These are phyloP conservation scores for Didymella keratinophila DNA, from an alignment of 2,329 filamentous ascomycete genomes.

Conservation along the genomic window DNA sequence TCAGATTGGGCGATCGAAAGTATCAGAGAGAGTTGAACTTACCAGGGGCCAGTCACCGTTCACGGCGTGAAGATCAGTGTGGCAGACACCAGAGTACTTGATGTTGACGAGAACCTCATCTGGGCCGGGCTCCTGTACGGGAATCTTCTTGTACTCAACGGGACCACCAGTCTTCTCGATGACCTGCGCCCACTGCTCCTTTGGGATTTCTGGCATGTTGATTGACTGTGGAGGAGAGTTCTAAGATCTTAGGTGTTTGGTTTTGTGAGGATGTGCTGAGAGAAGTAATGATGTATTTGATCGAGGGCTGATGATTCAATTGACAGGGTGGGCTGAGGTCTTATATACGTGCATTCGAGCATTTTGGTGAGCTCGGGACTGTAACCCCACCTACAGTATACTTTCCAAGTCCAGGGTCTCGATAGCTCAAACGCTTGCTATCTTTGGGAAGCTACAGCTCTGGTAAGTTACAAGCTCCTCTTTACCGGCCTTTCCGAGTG, in stretches of 20 bases:
- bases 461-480: constrained; percentile 26
- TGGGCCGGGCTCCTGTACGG: constrained; percentile 79
- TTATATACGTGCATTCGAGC: constrained; percentile 31
- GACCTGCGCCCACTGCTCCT: constrained; percentile 90
- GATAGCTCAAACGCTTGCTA: constrained; percentile 18
- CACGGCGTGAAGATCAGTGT: constrained; percentile 83
- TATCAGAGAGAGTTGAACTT: constrained; percentile 10
- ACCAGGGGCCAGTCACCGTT: constrained; percentile 87
- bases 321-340: constrained; percentile 12
- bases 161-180: constrained; percentile 79
- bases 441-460: constrained; percentile 22
- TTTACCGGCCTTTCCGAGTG: constrained; percentile 31
- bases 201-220: constrained; percentile 70
- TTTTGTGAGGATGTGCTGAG: constrained; percentile 8
- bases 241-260: background rate
- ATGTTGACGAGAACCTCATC: constrained; percentile 93
- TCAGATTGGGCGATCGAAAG: constrained; percentile 23
- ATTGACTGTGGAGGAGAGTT: constrained; percentile 22
- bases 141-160: constrained; percentile 79
- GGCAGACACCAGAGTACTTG: constrained; percentile 90
- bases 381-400: constrained; percentile 25
- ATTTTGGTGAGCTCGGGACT: constrained; percentile 15
- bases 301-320: constrained; percentile 23
- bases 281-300: constrained; percentile 18
- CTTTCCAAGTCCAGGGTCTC: constrained; percentile 19